Percentiles rank a stretch among this genome's conserved stretches.
Conservation (phyloP, 495 filamentous ascomycete genomes). For the Cercophora newfieldiana region DNA sequence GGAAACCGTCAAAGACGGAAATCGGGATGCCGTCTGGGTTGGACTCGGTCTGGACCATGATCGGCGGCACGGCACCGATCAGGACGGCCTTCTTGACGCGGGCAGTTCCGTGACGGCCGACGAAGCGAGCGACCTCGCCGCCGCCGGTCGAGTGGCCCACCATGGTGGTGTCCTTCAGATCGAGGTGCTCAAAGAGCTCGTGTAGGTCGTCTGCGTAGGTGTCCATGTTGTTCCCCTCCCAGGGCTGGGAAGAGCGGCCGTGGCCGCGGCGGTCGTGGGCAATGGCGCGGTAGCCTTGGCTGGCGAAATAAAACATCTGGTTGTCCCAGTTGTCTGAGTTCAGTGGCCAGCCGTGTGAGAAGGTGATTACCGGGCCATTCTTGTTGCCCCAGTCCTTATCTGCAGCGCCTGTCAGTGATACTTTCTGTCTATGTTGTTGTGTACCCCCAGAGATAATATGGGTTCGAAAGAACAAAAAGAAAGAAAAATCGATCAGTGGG, state of each 20-base stretch:
- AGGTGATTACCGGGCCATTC: constrained; percentile 31
- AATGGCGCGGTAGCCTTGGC: constrained; percentile 41
- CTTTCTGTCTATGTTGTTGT: no score
- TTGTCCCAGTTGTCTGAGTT: constrained; percentile 46
- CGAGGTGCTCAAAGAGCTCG: constrained; percentile 38
- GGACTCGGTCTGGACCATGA: constrained; percentile 36
- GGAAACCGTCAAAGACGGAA: constrained; percentile 42
- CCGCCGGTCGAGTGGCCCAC: constrained; percentile 47
- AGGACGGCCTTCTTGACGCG: constrained; percentile 43
- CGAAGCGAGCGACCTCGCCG: constrained; percentile 40
- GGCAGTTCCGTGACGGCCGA: constrained; percentile 34
- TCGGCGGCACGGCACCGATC: constrained; percentile 38
- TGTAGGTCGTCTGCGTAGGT: constrained; percentile 41
- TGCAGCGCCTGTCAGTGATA: no score
- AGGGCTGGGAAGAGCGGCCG: constrained; percentile 44
- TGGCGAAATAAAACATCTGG: constrained; percentile 43
- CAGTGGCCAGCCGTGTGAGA: constrained; percentile 46
- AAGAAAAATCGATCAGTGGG: no score
- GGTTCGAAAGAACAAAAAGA: no score
- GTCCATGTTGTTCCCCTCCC: constrained; percentile 43
- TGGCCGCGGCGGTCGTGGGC: constrained; percentile 48
- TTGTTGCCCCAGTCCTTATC: constrained; percentile 46
- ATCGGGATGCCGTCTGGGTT: constrained; percentile 39
- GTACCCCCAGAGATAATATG: no score
- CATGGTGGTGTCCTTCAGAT: constrained; percentile 37